A percentile compares a stretch with the other conserved stretches of the same genome.
phyloP scores from a whole-genome alignment of 805 yeast species.

The Nakazawaea ernobii region DNA sequence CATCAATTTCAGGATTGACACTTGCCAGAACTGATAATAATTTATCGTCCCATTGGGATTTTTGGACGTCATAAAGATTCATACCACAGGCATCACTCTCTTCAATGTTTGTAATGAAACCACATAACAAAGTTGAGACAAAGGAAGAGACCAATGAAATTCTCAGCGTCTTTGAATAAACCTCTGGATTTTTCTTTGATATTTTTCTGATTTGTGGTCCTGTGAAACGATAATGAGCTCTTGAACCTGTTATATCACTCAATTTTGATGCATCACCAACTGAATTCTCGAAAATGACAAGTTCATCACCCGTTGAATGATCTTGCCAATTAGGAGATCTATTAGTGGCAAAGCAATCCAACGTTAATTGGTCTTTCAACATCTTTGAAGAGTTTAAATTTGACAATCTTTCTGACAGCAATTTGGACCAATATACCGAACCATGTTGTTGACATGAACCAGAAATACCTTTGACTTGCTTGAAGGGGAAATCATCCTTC shows the following conservation, averaged over 20 bases:
- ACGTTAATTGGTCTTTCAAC: slow-evolving; percentile 42
- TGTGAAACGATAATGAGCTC: slow-evolving; percentile 85
- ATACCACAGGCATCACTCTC: slow-evolving; percentile 91
- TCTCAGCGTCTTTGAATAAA: slow-evolving; percentile 50
- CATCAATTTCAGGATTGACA: slow-evolving; percentile 38
- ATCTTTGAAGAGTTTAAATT: slow-evolving; percentile 25
- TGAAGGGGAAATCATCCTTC: slow-evolving; percentile 48
- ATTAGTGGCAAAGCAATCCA: slow-evolving; percentile 51
- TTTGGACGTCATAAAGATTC: slow-evolving; percentile 74
- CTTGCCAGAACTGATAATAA: slow-evolving; percentile 53
- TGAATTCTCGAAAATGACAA: slow-evolving; percentile 50
- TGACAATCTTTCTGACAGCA: slow-evolving; percentile 36
- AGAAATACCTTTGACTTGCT: slow-evolving; percentile 55
- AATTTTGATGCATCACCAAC: slow-evolving; percentile 56
- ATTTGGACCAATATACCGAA: slow-evolving; percentile 69
- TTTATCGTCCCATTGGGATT: slow-evolving; percentile 48
- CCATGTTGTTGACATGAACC: slow-evolving; percentile 96
- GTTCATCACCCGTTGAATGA: slow-evolving; percentile 74
- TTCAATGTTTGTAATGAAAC: slow-evolving; percentile 60
- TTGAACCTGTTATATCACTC: slow-evolving; percentile 73
- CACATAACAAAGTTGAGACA: slow-evolving; percentile 64
- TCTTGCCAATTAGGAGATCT: slow-evolving; percentile 94
- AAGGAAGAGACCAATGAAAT: slow-evolving; percentile 78
- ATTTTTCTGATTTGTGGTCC: slow-evolving; percentile 87
- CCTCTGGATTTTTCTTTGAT: slow-evolving; percentile 45